Base-by-base conservation (phyloP, 2,329 filamentous ascomycete species). In the Fusarium virguliforme region DNA sequence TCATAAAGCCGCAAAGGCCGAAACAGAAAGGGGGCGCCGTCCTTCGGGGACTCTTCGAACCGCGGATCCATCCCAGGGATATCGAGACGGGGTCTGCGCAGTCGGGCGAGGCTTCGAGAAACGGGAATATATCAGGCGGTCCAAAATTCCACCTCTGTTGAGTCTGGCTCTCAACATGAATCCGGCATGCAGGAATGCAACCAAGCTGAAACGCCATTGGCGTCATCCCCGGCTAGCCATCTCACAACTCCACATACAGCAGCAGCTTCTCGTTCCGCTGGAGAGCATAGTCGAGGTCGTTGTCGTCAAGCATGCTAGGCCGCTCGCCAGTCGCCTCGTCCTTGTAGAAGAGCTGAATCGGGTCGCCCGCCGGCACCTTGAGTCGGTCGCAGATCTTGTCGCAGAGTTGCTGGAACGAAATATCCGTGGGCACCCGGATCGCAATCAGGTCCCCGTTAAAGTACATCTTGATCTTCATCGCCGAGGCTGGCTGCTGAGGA, bases 401-500 rank as follows among this genome's bases (percentile, higher is more conserved):
- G 74, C 92, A 91, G 8, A 99, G 86, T 67, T 94, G 92, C 59
- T 88, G 85, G 80, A 91, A 96, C 60, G 88, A 88, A 75, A 97
- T 94, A 60, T 97, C 92, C 1, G 88, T 88, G 0, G 95, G 92
- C 61, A 98, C 94, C 35, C 95, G 91, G 76, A 99, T 94, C 48
- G 96, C 93, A 73, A 98, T 95, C 62, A 97, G 89, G 73, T 98
- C 95, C 67, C 95, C 92, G 72, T 95, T 93, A 83, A 94, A 98
- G 83, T 93, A 96, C 60, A 98, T 92, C 83, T 98, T 98, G 79
- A 98, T 93, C 81, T 98, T 98, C 84, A 98, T 91, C 4, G 89
- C 87, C 8, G 86, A 83, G 7, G 83, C 78, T 35, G 81, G 79
- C 60, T 85, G 82, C 67, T 68, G 75, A 24, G 67, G 68, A 10